Conservation (phyloP, 1,284 basidiomycete species). For the Agaricales sp. region DNA sequence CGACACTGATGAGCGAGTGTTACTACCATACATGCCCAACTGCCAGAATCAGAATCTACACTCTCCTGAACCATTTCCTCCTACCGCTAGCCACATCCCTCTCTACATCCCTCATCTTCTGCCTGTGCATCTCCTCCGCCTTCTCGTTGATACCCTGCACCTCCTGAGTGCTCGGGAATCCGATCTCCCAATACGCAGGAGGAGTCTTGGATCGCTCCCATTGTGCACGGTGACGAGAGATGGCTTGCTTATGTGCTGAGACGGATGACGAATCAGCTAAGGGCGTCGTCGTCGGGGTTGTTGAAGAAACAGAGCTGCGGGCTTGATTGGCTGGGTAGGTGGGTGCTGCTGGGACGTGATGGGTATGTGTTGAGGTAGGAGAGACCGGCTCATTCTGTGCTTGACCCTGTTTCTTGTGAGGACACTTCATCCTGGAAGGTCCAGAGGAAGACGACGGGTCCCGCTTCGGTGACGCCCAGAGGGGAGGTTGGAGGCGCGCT, state of each 20-base stretch:
- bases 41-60: background rate
- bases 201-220: constrained; percentile 71
- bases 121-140: constrained; percentile 61
- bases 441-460: background rate
- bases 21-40: no score
- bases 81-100: constrained; percentile 42
- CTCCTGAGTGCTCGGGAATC: constrained; percentile 80
- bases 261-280: constrained; percentile 24
- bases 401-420: background rate
- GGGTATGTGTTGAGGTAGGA: constrained; percentile 1
- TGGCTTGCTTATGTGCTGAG: constrained; percentile 55
- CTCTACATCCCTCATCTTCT: constrained; percentile 47
- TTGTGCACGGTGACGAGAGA: constrained; percentile 71
- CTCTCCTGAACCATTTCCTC: constrained; percentile 17
- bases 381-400: background rate
- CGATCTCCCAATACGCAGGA: constrained; percentile 82
- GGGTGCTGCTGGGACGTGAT: background rate
- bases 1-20: no score
- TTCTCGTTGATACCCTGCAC: constrained; percentile 61
- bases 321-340: constrained; percentile 3
- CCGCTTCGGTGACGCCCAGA: constrained; percentile 51
- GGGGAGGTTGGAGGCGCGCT: constrained; percentile 46
- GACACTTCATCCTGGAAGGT: background rate
- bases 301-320: constrained; percentile 7
- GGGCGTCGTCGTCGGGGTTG: constrained; percentile 16